phyloP scores from a whole-genome alignment of 139 green algal genomes.

The Desmodesmus armatus region DNA sequence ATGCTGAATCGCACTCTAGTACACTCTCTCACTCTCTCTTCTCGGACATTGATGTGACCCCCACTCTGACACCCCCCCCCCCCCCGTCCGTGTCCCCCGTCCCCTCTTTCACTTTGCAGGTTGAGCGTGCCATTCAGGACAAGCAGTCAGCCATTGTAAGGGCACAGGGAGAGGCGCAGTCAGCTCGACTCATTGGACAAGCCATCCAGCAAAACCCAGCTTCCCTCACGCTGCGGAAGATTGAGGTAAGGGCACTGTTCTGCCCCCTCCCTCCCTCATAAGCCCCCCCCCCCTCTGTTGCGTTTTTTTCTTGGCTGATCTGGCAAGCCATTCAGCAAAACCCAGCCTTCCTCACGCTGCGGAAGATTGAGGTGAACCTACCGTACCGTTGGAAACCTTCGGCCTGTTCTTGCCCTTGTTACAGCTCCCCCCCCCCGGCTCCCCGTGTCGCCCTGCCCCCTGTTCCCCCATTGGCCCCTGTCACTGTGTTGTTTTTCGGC shows the following conservation, averaged over 20 bases:
- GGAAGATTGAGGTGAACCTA: slow-evolving; percentile 76
- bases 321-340: slow-evolving; percentile 98
- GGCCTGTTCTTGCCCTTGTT: too few species aligned
- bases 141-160: slow-evolving; percentile 94
- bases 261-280: too few species aligned
- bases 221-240: slow-evolving; percentile 93
- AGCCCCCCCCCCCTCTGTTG: too few species aligned
- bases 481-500: slow-evolving; percentile 72
- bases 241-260: too few species aligned
- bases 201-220: slow-evolving; percentile 90
- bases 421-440: too few species aligned
- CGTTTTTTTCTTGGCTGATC: slow-evolving; percentile 63
- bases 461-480: neutral
- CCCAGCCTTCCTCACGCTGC: slow-evolving; percentile 89
- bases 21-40: too few species aligned
- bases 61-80: too few species aligned
- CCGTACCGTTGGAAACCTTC: too few species aligned
- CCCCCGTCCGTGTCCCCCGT: neutral
- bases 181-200: slow-evolving; percentile 94
- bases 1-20: too few species aligned
- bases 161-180: slow-evolving; percentile 80
- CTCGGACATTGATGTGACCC: too few species aligned
- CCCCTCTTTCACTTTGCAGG: slow-evolving; percentile 52
- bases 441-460: too few species aligned
- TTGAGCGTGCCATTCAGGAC: slow-evolving; percentile 97